Conservation (phyloP, 2,329 filamentous ascomycete genomes). For the Alternaria rosae region DNA sequence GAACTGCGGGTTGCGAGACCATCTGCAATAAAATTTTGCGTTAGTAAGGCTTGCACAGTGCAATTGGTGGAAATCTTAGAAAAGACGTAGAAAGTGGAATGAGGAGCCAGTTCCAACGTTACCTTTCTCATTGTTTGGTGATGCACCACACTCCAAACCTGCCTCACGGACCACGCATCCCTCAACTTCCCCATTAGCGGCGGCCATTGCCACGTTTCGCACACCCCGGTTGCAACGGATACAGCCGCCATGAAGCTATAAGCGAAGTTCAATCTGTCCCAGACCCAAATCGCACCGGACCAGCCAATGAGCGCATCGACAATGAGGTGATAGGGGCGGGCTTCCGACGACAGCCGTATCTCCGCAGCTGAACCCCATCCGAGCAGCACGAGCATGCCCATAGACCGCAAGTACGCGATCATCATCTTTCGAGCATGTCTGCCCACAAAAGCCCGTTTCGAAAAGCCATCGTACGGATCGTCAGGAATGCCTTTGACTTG, state of each 20-base stretch:
- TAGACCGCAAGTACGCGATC: background rate
- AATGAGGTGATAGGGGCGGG: background rate
- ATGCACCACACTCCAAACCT: conserved; percentile 11
- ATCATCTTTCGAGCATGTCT: background rate
- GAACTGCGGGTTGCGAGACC: conserved; percentile 5
- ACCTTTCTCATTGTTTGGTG: conserved; percentile 14
- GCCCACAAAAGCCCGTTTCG: background rate
- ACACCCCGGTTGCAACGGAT: background rate
- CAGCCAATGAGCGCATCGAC: background rate
- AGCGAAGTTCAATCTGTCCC: too few relatives aligned
- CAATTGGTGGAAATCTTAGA: background rate
- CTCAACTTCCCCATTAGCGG: background rate
- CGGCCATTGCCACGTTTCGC: conserved; percentile 13
- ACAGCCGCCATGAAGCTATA: background rate
- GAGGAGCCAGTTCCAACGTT: background rate
- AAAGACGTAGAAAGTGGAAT: background rate
- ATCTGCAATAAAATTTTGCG: background rate
- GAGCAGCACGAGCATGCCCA: background rate
- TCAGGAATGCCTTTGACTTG: conserved; percentile 7
- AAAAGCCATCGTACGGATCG: background rate
- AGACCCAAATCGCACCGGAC: background rate
- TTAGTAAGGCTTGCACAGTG: background rate
- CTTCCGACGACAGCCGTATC: background rate
- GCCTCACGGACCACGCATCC: conserved; percentile 5
- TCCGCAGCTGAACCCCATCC: background rate